These are phyloP conservation scores for Auriscalpium microsporum DNA, from an alignment of 768 basidiomycete species.

Conservation along the genomic window DNA sequence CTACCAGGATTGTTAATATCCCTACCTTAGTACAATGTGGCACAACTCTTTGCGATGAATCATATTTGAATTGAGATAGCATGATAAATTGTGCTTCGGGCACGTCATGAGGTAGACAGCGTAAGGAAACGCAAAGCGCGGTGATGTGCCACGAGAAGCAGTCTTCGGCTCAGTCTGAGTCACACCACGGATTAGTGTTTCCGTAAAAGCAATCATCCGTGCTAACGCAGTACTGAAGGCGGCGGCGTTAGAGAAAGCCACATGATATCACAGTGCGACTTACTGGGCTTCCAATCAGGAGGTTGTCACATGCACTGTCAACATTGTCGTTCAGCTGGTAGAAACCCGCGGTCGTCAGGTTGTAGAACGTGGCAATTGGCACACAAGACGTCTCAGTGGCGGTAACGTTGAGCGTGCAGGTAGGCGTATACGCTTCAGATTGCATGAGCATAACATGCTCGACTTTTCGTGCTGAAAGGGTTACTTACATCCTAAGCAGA, in stretches of 20 bases:
- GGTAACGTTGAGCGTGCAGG: slow-evolving; percentile 6
- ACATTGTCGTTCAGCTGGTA: slow-evolving; percentile 5
- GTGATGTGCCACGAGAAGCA: too few species aligned
- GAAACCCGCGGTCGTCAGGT: neutral
- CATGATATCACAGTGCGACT: neutral
- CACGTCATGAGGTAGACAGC: too few species aligned
- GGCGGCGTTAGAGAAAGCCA: neutral
- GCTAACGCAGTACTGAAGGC: neutral
- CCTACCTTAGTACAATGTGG: too few species aligned
- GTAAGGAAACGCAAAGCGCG: too few species aligned
- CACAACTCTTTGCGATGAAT: too few species aligned
- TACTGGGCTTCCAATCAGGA: neutral
- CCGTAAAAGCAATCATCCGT: neutral
- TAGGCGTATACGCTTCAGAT: neutral
- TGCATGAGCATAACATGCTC: neutral
- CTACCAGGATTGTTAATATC: too few species aligned
- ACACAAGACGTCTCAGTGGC: slow-evolving; percentile 1
- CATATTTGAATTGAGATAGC: too few species aligned
- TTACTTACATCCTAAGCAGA: neutral
- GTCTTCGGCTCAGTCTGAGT: neutral
- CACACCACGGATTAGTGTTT: neutral
- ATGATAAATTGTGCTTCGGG: too few species aligned
- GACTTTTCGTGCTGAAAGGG: neutral
- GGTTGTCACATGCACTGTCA: neutral
- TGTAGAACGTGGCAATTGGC: neutral